phyloP scores from a whole-genome alignment of 306 rosid species.

The Sindora glabra region DNA sequence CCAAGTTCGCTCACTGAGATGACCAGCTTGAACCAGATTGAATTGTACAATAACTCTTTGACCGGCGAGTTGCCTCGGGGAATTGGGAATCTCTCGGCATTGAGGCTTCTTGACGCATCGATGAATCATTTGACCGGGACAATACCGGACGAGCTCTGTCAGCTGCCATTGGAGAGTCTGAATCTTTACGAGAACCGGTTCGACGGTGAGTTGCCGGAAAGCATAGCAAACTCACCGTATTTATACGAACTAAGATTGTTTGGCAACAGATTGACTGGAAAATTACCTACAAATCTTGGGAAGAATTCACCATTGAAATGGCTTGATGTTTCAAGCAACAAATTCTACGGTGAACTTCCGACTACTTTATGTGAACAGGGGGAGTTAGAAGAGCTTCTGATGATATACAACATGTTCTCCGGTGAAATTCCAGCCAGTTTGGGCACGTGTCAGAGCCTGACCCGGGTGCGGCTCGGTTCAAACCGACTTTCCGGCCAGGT shows the following conservation, averaged over 20 bases:
- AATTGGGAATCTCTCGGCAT: slow-evolving; percentile 43
- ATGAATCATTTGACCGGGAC: slow-evolving; percentile 65
- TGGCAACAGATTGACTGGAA: slow-evolving; percentile 57
- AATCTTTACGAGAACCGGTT: slow-evolving; percentile 71
- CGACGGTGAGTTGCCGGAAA: slow-evolving; percentile 64
- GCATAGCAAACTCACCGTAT: slow-evolving; percentile 51
- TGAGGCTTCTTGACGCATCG: slow-evolving; percentile 67
- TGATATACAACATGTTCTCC: slow-evolving; percentile 48
- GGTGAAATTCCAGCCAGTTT: slow-evolving; percentile 67
- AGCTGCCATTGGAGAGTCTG: slow-evolving; percentile 55
- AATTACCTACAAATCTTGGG: slow-evolving; percentile 61
- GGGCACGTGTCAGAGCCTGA: slow-evolving; percentile 60
- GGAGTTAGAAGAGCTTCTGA: slow-evolving; percentile 51
- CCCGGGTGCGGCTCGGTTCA: slow-evolving; percentile 49
- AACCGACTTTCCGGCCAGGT: slow-evolving; percentile 67
- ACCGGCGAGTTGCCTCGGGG: slow-evolving; percentile 65
- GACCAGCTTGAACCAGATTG: slow-evolving; percentile 52
- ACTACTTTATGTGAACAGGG: slow-evolving; percentile 52
- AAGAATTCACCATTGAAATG: slow-evolving; percentile 45
- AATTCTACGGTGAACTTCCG: slow-evolving; percentile 65
- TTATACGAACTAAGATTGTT: slow-evolving; percentile 64
- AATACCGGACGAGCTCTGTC: slow-evolving; percentile 63
- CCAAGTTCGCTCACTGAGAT: slow-evolving; percentile 54
- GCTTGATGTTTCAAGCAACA: slow-evolving; percentile 63
- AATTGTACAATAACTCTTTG: slow-evolving; percentile 71